Conservation (phyloP, 2,329 filamentous ascomycete species). For the Fusarium annulatum region DNA sequence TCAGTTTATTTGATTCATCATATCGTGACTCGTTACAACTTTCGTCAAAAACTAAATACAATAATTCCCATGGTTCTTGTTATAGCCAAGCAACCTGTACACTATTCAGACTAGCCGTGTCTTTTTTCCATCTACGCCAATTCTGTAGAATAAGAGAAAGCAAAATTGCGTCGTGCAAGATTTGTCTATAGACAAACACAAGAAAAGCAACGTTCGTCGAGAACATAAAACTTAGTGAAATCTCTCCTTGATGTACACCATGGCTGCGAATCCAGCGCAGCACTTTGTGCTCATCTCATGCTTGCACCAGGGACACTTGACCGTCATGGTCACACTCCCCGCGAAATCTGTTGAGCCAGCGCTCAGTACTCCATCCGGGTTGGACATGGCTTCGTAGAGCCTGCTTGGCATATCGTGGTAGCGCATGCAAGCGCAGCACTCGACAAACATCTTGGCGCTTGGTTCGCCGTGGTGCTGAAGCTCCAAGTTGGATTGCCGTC, state of each 20-base stretch:
- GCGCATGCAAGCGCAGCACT: slow-evolving; percentile 73
- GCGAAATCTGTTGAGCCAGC: slow-evolving; percentile 61
- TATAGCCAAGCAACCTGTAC: slow-evolving; percentile 3
- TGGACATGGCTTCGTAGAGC: slow-evolving; percentile 73
- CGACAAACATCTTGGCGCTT: slow-evolving; percentile 71
- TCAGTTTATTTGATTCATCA: slow-evolving; percentile 25
- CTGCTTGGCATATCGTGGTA: slow-evolving; percentile 74
- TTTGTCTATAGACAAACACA: slow-evolving; percentile 13
- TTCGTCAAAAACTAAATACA: slow-evolving; percentile 36
- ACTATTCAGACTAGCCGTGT: slow-evolving; percentile 10
- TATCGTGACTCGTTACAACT: slow-evolving; percentile 40
- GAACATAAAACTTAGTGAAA: slow-evolving; percentile 57
- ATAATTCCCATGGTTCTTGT: slow-evolving; percentile 18
- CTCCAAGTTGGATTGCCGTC: slow-evolving; percentile 20
- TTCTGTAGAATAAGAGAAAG: slow-evolving; percentile 11
- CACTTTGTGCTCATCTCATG: slow-evolving; percentile 77
- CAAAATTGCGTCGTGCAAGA: slow-evolving; percentile 32
- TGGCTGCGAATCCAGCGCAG: slow-evolving; percentile 75
- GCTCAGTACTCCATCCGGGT: slow-evolving; percentile 65
- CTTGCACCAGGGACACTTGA: slow-evolving; percentile 77
- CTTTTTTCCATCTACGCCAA: slow-evolving; percentile 16
- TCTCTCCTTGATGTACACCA: slow-evolving; percentile 73
- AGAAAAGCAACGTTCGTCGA: background rate
- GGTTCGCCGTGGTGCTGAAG: slow-evolving; percentile 50
- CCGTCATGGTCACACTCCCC: slow-evolving; percentile 68